Evolutionary conservation across 345 rosid species (phyloP).

Genomic region (Populus euphratica): DNA sequence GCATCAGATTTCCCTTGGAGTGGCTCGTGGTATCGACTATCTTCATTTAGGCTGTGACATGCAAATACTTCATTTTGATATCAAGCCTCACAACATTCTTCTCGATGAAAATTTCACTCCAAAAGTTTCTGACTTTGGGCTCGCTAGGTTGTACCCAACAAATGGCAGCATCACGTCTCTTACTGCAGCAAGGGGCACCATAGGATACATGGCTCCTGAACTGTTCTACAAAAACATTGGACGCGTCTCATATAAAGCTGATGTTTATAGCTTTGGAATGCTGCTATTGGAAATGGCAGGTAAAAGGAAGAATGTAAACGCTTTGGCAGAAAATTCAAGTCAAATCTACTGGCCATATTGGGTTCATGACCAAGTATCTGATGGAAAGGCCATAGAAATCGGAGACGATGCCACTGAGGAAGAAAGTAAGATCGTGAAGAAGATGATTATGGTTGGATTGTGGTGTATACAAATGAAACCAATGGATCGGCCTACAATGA

Average conservation of each 20-base stretch:
- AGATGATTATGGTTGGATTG: not conserved
- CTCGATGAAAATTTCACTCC: too few relatives aligned
- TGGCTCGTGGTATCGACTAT: too few relatives aligned
- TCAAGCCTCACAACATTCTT: not conserved
- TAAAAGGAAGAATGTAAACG: not conserved
- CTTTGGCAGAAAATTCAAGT: not conserved
- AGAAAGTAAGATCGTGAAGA: not conserved
- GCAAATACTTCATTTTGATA: not conserved
- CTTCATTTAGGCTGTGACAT: too few relatives aligned
- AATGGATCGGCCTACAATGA: not conserved
- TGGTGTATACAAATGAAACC: conserved; percentile 11
- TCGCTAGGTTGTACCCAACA: too few relatives aligned
- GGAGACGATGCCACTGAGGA: not conserved
- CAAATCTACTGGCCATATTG: not conserved
- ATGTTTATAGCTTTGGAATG: too few relatives aligned
- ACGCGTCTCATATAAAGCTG: too few relatives aligned
- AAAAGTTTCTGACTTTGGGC: too few relatives aligned
- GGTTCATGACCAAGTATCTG: not conserved
- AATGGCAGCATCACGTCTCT: too few relatives aligned
- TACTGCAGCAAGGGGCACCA: too few relatives aligned
- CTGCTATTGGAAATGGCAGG: not conserved
- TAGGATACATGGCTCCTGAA: too few relatives aligned
- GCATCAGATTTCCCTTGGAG: too few relatives aligned
- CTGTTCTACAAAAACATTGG: too few relatives aligned
- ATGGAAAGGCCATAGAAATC: not conserved